Base-by-base conservation (phyloP, 352 stramenopile species). In the Pythium folliculosum region DNA sequence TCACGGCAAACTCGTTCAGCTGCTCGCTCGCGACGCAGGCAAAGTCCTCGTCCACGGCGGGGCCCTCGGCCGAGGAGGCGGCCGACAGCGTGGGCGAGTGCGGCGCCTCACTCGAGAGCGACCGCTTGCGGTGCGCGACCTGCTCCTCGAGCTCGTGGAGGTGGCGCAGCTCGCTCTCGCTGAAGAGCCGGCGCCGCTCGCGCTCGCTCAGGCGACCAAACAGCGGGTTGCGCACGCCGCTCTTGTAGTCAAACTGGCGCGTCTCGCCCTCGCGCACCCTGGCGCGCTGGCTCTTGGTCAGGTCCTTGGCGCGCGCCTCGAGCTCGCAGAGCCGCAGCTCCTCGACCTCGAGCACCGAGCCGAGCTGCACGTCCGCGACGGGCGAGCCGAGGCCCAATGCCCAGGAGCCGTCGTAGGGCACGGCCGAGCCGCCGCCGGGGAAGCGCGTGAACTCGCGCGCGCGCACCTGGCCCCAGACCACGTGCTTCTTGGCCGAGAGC, bases 381-480 rank as follows among this genome's bases (percentile, higher is more conserved):
- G 68, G 71, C 5, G 72, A 73, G 25, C 88, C 88, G 3, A 95
- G 78, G 2, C 88, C 88, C 8, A 95, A 61, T 0, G 88, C 86
- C 86, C 86, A 95, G 45, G 86, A 91, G 37, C 88, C 88, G 60
- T 94, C 82, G 65, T 93, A 92, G 0, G 88, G 88, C 13, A 95
- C 83, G 19, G 82, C 79, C 21, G 84, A 66, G 51, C 88, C 88
- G 16, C 88, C 88, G 17, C 88, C 88, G 3, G 86, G 86, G 77
- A 92, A 94, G 17, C 88, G 84, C 30, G 75, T 75, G 72, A 92
- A 95, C 71, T 95, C 88, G 22, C 88, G 75, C 4, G 78, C 86
- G 13, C 67, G 71, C 19, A 95, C 84, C 32, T 78, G 69, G 17
- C 88, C 88, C 88, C 88, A 95, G 58, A 89, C 83, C 37, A 95